Base-by-base conservation (phyloP, 2,329 filamentous ascomycete genomes). In the Blumeria graminis region DNA sequence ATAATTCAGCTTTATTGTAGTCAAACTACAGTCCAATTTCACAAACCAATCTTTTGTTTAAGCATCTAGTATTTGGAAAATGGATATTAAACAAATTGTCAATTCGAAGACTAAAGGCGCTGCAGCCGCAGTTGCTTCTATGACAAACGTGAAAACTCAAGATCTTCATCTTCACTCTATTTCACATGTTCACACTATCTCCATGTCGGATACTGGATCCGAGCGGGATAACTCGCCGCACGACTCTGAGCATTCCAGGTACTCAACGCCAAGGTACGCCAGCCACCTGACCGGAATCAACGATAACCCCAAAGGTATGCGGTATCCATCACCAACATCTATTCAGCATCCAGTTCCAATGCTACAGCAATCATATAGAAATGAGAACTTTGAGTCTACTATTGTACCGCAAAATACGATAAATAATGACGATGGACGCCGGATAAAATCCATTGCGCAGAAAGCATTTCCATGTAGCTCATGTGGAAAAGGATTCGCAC, bases 381-480 rank as follows among this genome's bases (percentile, higher is more conserved):
- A 59, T 22, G 62, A 68, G 9, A 51, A 57, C 16, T 67, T 63
- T 52, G 63, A 66, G n/a, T 64, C 61, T 54, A 53, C 57, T 38
- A 63, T 66, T 60, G 62, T 64, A 58, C 63, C 62, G 16, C 66
- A 65, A 57, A 62, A 65, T n/a, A 59, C 34, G 11, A n/a, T 16
- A 9, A 18, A 56, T 14, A 57, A 41, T 18, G 59, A 59, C 52
- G 56, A 57, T 14, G 48, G 57, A 34, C 60, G 61, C 51, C 57
- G 60, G 33, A 48, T 62, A 39, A 59, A 56, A 28, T 63, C 65
- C 38, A 56, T 51, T 16, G 59, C 59, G 34, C 69, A 65, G 60
- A 85, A 95, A 70, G 81, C 86, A 1, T 95, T 92, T 66, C 82
- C 87, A 22, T 98, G 92, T 71, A 84, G 81, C 61, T 90, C 84